Conservation (phyloP, 1,284 basidiomycete species). For the Ustilago lituana region DNA sequence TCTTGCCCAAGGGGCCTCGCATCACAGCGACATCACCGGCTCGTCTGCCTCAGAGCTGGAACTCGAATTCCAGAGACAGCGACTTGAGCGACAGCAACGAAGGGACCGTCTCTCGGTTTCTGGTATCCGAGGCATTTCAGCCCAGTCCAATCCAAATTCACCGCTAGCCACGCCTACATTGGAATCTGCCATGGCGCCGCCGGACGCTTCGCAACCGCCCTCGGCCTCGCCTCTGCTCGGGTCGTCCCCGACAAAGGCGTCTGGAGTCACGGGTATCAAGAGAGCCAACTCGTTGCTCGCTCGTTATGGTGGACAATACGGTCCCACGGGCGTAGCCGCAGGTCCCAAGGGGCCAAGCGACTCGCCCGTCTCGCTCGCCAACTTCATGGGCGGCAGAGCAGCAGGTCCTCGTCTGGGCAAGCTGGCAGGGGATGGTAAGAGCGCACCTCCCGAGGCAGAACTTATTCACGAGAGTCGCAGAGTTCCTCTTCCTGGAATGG, state of each 20-base stretch:
- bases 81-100: conserved; percentile 37
- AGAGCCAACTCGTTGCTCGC: conserved; percentile 54
- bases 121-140: conserved; percentile 44
- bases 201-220: conserved; percentile 24
- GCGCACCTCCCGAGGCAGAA: conserved; percentile 56
- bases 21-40: conserved; percentile 1
- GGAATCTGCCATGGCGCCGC: conserved; percentile 27
- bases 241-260: conserved; percentile 37
- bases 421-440: conserved; percentile 60
- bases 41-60: conserved; percentile 36
- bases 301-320: conserved; percentile 62
- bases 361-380: conserved; percentile 60
- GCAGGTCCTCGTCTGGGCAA: conserved; percentile 62
- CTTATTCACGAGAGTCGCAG: conserved; percentile 51
- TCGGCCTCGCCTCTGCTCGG: conserved; percentile 31
- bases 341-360: conserved; percentile 33
- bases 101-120: conserved; percentile 35
- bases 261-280: conserved; percentile 35
- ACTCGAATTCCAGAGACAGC: conserved; percentile 38
- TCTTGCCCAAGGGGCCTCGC: conserved; percentile 1
- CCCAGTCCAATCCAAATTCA: conserved; percentile 27
- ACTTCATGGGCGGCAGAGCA: conserved; percentile 66
- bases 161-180: conserved; percentile 30
- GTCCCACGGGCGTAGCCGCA: conserved; percentile 62
- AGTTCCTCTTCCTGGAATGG: conserved; percentile 51